phyloP scores from a whole-genome alignment of 192 early-diverging fungal genomes.

The Globomyces pollinis-pini region DNA sequence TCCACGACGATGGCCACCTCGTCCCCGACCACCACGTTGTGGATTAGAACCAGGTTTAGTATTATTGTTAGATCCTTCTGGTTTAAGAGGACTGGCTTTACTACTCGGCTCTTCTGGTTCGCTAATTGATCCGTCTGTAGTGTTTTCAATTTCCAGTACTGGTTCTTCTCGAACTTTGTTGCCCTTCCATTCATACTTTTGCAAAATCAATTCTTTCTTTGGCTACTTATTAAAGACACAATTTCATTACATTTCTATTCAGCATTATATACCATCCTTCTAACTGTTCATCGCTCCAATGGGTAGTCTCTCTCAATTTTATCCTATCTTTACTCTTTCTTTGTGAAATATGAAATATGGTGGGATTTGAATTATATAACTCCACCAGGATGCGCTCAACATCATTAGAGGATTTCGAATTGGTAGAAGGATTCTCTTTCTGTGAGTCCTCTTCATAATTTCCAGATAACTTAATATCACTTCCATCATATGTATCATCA shows the following conservation, averaged over 20 bases:
- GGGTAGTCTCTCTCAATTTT: conserved; percentile 54
- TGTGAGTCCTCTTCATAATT: conserved; percentile 45
- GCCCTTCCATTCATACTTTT: conserved; percentile 52
- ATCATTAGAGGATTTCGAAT: conserved; percentile 9
- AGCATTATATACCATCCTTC: conserved; percentile 92
- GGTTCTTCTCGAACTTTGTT: conserved; percentile 26
- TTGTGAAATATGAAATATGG: conserved; percentile 52
- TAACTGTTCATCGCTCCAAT: conserved; percentile 82
- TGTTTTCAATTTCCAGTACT: not conserved
- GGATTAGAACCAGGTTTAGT: too few species aligned
- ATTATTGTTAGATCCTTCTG: not conserved
- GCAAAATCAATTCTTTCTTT: conserved; percentile 50
- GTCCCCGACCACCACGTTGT: not conserved
- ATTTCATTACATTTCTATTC: conserved; percentile 53
- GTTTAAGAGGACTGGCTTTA: not conserved
- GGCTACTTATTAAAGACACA: conserved; percentile 46
- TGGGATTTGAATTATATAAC: conserved; percentile 45
- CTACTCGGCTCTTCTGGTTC: too few species aligned
- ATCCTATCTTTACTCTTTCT: conserved; percentile 57
- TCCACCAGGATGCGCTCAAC: conserved; percentile 58
- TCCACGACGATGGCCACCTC: not conserved
- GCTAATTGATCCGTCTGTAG: not conserved
- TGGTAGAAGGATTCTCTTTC: conserved; percentile 17
- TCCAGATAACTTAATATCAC: conserved; percentile 50
- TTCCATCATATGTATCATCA: conserved; percentile 86